Evolutionary conservation across 257 asterid genomes (phyloP).

Genomic region (Nyctanthes arbortristis): DNA sequence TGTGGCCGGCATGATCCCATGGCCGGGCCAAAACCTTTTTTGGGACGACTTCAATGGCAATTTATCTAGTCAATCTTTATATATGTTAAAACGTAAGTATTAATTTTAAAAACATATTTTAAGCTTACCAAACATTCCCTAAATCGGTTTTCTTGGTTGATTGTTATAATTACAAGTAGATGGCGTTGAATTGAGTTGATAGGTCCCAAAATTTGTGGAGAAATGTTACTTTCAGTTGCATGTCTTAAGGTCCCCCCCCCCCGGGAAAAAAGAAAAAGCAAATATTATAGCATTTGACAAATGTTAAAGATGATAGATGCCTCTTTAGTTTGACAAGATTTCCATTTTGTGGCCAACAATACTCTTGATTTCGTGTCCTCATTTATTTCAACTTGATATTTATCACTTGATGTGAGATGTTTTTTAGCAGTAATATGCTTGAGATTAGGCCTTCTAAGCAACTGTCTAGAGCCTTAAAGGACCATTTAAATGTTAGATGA

Average conservation of each 20-base stretch:
- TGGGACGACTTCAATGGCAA: not conserved
- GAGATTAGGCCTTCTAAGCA: too few species aligned
- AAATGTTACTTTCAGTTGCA: not conserved
- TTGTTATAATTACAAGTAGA: not conserved
- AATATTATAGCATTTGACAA: not conserved
- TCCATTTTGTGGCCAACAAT: too few species aligned
- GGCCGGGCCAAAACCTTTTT: constrained; percentile 21
- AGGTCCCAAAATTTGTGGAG: not conserved
- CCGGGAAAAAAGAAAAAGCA: not conserved
- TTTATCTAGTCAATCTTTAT: not conserved
- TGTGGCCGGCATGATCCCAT: constrained; percentile 57
- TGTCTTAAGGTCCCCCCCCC: too few species aligned
- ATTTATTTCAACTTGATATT: too few species aligned
- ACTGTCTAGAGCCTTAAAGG: too few species aligned
- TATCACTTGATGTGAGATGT: too few species aligned
- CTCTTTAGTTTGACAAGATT: too few species aligned
- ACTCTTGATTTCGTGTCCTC: too few species aligned
- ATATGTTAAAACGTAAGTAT: too few species aligned
- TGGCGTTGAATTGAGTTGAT: not conserved
- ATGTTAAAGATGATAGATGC: not conserved
- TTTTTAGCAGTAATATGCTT: too few species aligned
- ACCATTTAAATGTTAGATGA: too few species aligned
- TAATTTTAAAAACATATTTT: too few species aligned
- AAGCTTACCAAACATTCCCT: not conserved
- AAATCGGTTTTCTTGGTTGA: not conserved